phyloP scores from a whole-genome alignment of 2,329 filamentous ascomycete species.

The Colletotrichum somersetense region DNA sequence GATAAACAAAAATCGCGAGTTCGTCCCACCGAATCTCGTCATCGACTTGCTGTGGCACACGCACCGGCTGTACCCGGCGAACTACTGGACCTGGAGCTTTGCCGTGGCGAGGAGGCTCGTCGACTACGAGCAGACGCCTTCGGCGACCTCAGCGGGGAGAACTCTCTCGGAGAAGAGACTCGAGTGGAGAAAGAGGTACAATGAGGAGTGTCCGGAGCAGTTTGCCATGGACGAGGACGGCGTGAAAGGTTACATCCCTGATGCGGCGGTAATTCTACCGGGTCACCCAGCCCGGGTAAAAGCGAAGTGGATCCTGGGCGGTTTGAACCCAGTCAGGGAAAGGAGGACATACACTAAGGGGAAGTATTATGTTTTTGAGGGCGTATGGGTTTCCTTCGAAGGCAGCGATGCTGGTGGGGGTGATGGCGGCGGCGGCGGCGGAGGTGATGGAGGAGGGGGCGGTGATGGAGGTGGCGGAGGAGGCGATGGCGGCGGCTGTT shows the following conservation, averaged over 20 bases:
- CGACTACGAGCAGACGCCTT: constrained; percentile 18
- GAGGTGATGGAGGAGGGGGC: background rate
- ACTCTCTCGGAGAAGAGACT: background rate
- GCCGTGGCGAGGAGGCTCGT: constrained; percentile 24
- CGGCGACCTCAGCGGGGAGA: background rate
- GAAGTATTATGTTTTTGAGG: constrained; percentile 22
- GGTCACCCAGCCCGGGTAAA: constrained; percentile 19
- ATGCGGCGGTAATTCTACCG: constrained; percentile 17
- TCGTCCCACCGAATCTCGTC: constrained; percentile 29
- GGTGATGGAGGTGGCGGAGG: constrained; percentile 31
- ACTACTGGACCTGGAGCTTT: constrained; percentile 38
- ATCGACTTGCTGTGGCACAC: constrained; percentile 41
- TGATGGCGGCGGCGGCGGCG: constrained; percentile 16
- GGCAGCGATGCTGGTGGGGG: constrained; percentile 15
- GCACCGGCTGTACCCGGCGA: constrained; percentile 37
- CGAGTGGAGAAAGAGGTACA: constrained; percentile 30
- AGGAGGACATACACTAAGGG: constrained; percentile 8
- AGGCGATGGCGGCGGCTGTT: background rate
- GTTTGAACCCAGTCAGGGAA: constrained; percentile 20
- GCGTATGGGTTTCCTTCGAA: constrained; percentile 14
- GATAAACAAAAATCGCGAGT: background rate
- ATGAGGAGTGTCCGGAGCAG: background rate
- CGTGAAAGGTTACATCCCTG: constrained; percentile 27
- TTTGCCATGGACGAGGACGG: constrained; percentile 15
- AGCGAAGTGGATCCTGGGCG: constrained; percentile 18